Evolutionary conservation across 345 rosid genomes (phyloP).

Genomic region (Geranium rotundifolium): DNA sequence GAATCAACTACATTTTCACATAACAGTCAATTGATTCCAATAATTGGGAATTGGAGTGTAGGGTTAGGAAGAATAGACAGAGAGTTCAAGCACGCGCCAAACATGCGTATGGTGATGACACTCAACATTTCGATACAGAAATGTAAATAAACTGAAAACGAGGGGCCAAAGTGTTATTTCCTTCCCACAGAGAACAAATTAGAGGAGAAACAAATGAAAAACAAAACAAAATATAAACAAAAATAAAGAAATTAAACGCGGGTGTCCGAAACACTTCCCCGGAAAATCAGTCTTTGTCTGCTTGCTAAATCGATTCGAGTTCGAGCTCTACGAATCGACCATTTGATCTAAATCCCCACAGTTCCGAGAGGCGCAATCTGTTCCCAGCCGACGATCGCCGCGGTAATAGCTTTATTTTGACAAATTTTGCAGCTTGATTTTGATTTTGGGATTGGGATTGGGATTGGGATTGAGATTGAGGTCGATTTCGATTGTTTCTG

Average conservation of each 20-base stretch:
- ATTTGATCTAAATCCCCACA: not conserved
- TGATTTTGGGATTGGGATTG: not conserved
- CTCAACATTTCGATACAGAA: too few species aligned
- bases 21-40: too few species aligned
- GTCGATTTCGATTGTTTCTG: constrained; percentile 13
- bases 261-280: not conserved
- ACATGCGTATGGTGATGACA: too few species aligned
- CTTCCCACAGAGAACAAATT: not conserved
- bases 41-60: too few species aligned
- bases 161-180: too few species aligned
- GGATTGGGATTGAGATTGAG: not conserved
- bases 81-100: too few species aligned
- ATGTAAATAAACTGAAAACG: too few species aligned
- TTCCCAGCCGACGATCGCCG: not conserved
- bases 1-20: too few species aligned
- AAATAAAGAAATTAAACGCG: not conserved
- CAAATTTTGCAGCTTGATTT: not conserved
- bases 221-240: not conserved
- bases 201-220: not conserved
- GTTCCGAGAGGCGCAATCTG: not conserved
- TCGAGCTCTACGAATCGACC: not conserved
- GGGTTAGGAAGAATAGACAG: too few species aligned
- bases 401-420: not conserved
- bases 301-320: not conserved
- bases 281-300: not conserved